Evolutionary conservation across 371 early-diverging fungal genomes (phyloP), one percentile per base, ranked within the genome.

Genomic region (Saksenaea vasiformis): DNA sequence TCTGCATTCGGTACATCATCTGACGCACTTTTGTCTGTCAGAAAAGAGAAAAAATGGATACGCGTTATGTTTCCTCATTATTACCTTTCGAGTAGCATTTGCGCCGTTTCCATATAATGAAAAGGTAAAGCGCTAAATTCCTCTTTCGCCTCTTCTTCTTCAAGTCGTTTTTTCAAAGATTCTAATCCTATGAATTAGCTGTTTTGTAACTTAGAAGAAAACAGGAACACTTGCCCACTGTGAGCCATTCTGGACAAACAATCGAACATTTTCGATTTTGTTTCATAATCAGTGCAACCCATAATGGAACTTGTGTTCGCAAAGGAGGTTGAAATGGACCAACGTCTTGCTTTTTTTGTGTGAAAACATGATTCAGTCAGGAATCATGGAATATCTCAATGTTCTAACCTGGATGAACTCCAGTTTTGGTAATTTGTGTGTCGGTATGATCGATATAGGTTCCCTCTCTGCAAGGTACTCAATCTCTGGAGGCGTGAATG

Each of bases 241-340:
- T 65, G 66, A 96, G 81, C 97, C 97, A 96, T 14, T 71, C 73
- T 38, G 97, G 97, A 35, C 90, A 84, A n/a, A 87, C 77, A n/a
- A 96, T 90, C 26, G 74, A 83, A 72, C 95, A 94, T 60, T 90
- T 88, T 57, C 90, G 85, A 39, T 90, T 86, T 68, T 85, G 85
- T 64, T 95, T 94, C 73, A 96, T 76, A n/a, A 86, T 70, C 9
- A 94, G 70, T 5, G 95, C 95, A 41, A 95, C 83, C 97, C 97
- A 96, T 9, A 94, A 74, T 34, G 95, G 95, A 0, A 95, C 95
- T 65, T 82, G 66, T 9, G 82, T 77, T 55, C 80, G 75, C 14
- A 85, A 69, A 13, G 93, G 92, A 2, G 97, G 97, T 31, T 82
- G 83, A 62, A 95, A 90, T 5, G 93, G 89, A 1, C 93, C 92